phyloP scores from a whole-genome alignment of 768 basidiomycete species.

The Lactifluus piperatus region DNA sequence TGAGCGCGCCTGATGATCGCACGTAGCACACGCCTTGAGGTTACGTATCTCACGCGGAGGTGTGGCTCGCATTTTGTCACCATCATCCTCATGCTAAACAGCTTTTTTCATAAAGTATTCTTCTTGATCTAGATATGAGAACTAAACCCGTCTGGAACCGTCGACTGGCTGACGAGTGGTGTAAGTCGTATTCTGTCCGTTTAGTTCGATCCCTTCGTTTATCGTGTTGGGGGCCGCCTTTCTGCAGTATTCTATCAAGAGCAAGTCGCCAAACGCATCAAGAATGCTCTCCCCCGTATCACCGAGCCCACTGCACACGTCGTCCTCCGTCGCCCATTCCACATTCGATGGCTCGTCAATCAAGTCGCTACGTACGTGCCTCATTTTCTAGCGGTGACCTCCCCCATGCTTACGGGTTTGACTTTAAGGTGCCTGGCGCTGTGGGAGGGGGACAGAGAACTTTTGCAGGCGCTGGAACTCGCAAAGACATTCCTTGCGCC shows the following conservation, averaged over 20 bases:
- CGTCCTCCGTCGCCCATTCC: slow-evolving; percentile 42
- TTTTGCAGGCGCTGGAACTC: slow-evolving; percentile 52
- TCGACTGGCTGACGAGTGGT: slow-evolving; percentile 70
- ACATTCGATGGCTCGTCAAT: slow-evolving; percentile 37
- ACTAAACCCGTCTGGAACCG: slow-evolving; percentile 52
- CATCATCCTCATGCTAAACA: background rate
- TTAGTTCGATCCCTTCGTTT: background rate
- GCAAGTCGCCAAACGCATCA: slow-evolving; percentile 54
- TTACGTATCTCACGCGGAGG: slow-evolving; percentile 20
- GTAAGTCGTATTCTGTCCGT: slow-evolving; percentile 36
- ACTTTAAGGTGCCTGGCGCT: slow-evolving; percentile 48
- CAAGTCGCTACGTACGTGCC: slow-evolving; percentile 51
- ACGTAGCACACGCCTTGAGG: slow-evolving; percentile 18
- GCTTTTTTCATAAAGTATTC: slow-evolving; percentile 26
- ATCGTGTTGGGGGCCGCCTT: background rate
- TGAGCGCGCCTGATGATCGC: background rate
- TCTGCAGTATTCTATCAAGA: slow-evolving; percentile 52
- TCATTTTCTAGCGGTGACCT: background rate
- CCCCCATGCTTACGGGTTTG: background rate
- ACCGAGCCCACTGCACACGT: slow-evolving; percentile 38
- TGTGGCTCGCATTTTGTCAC: background rate
- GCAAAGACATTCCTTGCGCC: slow-evolving; percentile 56
- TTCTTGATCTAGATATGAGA: slow-evolving; percentile 44
- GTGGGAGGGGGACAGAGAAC: slow-evolving; percentile 52
- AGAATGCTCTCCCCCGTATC: slow-evolving; percentile 43